Evolutionary conservation across 2,329 filamentous ascomycete genomes (phyloP), one percentile per base, ranked within the genome.

Genomic region (Penicillium psychrosexuale): DNA sequence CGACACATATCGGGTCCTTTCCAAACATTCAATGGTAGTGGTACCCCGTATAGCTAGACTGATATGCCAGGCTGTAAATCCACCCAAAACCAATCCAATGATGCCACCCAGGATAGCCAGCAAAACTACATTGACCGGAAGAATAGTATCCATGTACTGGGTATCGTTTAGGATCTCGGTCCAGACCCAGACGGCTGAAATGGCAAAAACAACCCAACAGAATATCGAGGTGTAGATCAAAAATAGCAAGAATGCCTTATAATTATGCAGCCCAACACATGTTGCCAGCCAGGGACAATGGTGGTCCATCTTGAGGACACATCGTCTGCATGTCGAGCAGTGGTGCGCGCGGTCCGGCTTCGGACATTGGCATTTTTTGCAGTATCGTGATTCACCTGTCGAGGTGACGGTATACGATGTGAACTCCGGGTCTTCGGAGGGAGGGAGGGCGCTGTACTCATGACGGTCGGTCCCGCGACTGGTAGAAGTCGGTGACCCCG

Each of bases 241-340:
- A 72, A 97, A 99, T 3, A 97, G 82, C 50, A 99, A 73, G 70
- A 99, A 99, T 0, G 92, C 83, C 76, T 99, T 99, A 80, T 97
- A 95, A 75, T 99, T 99, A 69, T 85, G 85, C 61, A 99, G 79
- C 19, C 94, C 94, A 56, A 99, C 89, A 73, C 94, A 99, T 4
- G 91, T 96, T 28, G 94, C 93, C 47, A 99, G 82, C 94, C 94
- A 99, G 15, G 94, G 94, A 72, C 94, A 99, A 77, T 99, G 94
- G 73, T 99, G 94, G 71, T 99, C 94, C 94, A 99, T 99, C 80
- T 99, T 99, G 72, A 99, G 81, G 27, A 99, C 92, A 72, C 94
- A 99, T 68, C 89, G 88, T 63, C 88, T 85, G 76, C 94, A 99
- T 4, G 91, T 95, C 11, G 91, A 96, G 81, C 94, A 99, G 78